These are phyloP conservation scores for Hemileia vastatrix DNA, from an alignment of 1,284 basidiomycete species.

Conservation along the genomic window DNA sequence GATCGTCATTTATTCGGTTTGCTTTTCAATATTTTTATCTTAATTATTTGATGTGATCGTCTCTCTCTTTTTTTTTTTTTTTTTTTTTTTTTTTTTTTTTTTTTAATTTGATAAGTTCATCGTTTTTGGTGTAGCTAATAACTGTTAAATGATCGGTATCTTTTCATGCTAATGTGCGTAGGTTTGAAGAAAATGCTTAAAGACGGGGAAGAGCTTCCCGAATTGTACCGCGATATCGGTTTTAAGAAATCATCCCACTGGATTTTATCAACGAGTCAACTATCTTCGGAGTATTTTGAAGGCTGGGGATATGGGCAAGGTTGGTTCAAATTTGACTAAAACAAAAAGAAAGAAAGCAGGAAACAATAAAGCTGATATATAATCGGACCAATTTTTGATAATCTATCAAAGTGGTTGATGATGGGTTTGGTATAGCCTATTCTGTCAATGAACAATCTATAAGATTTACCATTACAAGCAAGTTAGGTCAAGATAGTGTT, in stretches of 20 bases:
- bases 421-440: constrained; percentile 89
- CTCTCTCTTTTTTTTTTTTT: background rate
- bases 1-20: constrained; percentile 81
- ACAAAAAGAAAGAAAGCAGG: background rate
- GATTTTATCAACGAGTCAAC: constrained; percentile 83
- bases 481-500: constrained; percentile 57
- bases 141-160: background rate
- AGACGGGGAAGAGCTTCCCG: constrained; percentile 58
- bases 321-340: constrained; percentile 44
- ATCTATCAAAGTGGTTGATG: constrained; percentile 59
- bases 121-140: too few species aligned
- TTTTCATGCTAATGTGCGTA: too few species aligned
- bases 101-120: background rate
- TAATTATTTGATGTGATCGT: too few species aligned
- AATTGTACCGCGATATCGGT: constrained; percentile 68
- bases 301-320: constrained; percentile 97
- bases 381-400: constrained; percentile 20
- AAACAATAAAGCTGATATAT: constrained; percentile 1
- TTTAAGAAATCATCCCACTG: constrained; percentile 68
- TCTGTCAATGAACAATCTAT: constrained; percentile 77
- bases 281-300: constrained; percentile 71
- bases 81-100: background rate
- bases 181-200: constrained; percentile 70
- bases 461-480: constrained; percentile 85
- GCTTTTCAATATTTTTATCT: background rate